phyloP scores from a whole-genome alignment of 495 filamentous ascomycete species.

The Neurospora sp. region DNA sequence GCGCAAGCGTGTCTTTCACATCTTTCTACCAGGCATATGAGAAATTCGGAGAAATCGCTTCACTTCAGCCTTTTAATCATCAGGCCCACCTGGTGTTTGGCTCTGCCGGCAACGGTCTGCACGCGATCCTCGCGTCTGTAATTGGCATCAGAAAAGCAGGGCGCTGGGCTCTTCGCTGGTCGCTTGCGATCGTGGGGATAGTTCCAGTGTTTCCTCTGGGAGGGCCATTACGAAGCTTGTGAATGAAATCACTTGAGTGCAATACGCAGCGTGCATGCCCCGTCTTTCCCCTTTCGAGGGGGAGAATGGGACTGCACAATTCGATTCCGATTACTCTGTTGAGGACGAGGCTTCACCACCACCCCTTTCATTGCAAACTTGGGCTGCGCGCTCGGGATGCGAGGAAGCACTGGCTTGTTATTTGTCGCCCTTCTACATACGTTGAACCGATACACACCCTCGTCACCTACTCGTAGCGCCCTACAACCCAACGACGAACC shows the following conservation, averaged over 20 bases:
- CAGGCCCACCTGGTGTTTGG: conserved; percentile 23
- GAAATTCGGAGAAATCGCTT: conserved; percentile 94
- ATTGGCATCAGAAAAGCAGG: conserved; percentile 99
- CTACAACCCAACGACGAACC: neutral
- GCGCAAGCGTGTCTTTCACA: conserved; percentile 28
- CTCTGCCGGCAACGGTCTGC: conserved; percentile 83
- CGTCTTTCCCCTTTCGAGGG: conserved; percentile 12
- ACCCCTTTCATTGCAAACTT: neutral
- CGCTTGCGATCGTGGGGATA: conserved; percentile 31
- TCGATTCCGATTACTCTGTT: conserved; percentile 98
- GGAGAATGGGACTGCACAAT: conserved; percentile 56
- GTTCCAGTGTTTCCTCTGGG: conserved; percentile 53
- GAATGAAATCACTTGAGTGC: conserved; percentile 83
- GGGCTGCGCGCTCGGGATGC: neutral
- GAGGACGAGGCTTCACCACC: conserved; percentile 68
- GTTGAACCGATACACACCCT: neutral
- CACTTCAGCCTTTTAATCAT: conserved; percentile 51
- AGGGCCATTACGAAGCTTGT: conserved; percentile 93
- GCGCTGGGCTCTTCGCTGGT: conserved; percentile 25
- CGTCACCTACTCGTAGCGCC: neutral
- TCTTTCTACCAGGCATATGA: conserved; percentile 65
- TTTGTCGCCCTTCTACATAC: neutral
- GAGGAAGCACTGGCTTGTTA: neutral
- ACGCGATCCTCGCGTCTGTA: conserved; percentile 83
- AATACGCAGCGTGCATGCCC: conserved; percentile 84